Evolutionary conservation across 2,329 filamentous ascomycete species (phyloP).

Genomic region (Tetracladium maxilliforme): DNA sequence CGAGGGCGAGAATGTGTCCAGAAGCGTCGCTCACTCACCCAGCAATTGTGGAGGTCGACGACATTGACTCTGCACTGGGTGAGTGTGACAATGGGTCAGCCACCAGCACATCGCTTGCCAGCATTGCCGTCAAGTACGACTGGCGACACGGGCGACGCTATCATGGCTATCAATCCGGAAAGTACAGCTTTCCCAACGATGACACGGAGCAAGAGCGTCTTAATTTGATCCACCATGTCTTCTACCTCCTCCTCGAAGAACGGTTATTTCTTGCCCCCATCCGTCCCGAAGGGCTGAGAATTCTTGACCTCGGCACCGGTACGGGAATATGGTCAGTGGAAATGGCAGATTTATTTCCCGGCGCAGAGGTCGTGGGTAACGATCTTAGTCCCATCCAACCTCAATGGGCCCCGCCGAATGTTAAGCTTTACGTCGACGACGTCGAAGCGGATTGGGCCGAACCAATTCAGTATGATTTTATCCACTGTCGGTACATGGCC

Average conservation of each 20-base stretch:
- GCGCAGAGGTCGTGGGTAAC: too few species aligned
- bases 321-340: too few species aligned
- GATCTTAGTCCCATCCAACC: too few species aligned
- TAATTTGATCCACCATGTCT: conserved; percentile 38
- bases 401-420: too few species aligned
- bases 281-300: background rate
- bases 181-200: conserved; percentile 45
- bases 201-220: conserved; percentile 42
- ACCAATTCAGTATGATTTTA: conserved; percentile 15
- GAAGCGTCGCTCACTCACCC: too few species aligned
- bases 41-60: too few species aligned
- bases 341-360: too few species aligned
- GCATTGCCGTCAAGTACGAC: conserved; percentile 30
- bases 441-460: conserved; percentile 34
- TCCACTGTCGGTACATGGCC: conserved; percentile 20
- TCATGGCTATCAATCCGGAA: conserved; percentile 36
- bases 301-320: conserved; percentile 3
- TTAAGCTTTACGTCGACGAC: conserved; percentile 43
- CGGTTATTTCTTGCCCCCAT: conserved; percentile 6
- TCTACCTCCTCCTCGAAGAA: conserved; percentile 9
- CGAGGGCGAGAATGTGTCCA: too few species aligned
- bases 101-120: conserved; percentile 11
- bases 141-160: conserved; percentile 43
- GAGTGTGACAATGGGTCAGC: too few species aligned
- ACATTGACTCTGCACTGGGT: too few species aligned